Conservation (phyloP, 2,329 filamentous ascomycete species). For the Aureobasidium uvarum region DNA sequence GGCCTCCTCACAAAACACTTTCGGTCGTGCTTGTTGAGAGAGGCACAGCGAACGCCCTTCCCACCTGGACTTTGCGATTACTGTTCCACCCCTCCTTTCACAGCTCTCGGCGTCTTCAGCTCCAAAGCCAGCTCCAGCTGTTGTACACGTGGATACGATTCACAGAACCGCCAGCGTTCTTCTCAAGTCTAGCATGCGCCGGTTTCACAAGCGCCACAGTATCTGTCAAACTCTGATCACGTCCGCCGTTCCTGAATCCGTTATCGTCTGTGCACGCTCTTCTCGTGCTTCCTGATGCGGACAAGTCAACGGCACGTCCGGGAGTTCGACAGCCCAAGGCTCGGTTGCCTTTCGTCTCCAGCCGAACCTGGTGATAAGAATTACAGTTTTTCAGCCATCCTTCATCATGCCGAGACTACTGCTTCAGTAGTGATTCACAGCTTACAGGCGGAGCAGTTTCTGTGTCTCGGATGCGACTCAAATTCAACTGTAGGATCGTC, state of each 20-base stretch:
- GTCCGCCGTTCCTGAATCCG: constrained; percentile 10
- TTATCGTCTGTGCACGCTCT: constrained; percentile 16
- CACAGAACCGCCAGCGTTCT: neutral
- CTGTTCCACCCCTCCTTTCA: neutral
- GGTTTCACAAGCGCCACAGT: constrained; percentile 22
- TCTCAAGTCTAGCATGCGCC: constrained; percentile 19
- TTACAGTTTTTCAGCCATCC: constrained; percentile 16
- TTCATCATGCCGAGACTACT: constrained; percentile 14
- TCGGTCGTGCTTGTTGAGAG: neutral
- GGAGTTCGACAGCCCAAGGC: constrained; percentile 1
- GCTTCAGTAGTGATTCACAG: neutral
- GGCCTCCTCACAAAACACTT: neutral
- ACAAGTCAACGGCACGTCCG: constrained; percentile 17
- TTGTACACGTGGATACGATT: constrained; percentile 10
- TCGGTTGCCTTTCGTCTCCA: constrained; percentile 12
- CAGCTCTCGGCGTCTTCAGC: constrained; percentile 7
- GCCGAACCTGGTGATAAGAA: constrained; percentile 12
- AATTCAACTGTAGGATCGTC: neutral
- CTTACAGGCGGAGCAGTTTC: neutral
- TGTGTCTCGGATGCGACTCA: constrained; percentile 14
- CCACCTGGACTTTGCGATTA: neutral
- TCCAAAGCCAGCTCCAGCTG: neutral
- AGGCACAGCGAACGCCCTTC: neutral
- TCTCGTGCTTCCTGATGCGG: neutral
- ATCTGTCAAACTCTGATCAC: constrained; percentile 25